Base-by-base conservation (phyloP, 2,329 filamentous ascomycete genomes). In the Pyricularia sp. region DNA sequence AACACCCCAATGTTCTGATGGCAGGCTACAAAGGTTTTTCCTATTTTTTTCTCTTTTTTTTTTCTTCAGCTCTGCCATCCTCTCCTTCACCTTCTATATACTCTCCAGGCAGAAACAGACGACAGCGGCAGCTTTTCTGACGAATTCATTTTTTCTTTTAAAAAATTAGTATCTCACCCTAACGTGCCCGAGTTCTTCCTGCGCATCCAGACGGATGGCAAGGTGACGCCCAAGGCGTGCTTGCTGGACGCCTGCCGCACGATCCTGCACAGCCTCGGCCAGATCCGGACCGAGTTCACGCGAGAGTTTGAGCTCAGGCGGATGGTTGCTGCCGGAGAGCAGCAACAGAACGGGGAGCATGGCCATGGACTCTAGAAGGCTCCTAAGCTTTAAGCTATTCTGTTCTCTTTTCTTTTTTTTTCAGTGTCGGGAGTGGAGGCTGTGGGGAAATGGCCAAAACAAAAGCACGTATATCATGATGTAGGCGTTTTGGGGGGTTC, bases 191-290 rank as follows among this genome's bases (percentile, higher is more conserved):
- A 86, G 71, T 76, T 86, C 57, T 77, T 84, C 67, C 81, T 99
- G 66, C 90, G 94, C 65, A 84, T 99, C 66, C 92, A 96, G 77
- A 99, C 94, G 4, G 91, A 97, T 73, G 94, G 94, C 66, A 84
- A 84, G 28, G 83, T 96, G 68, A 89, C 89, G 1, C 92, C 94
- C n/a, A 93, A 93, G 70, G 91, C 96, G 70, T 92, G 93, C 1
- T 82, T 99, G 55, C 81, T 94, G 65, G 84, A 87, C 63, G 88
- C 89, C 57, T 96, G 90, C 78, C 86, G 89, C 75, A 88, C 92
- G 69, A 82, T 97, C 60, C 89, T 99, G 68, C 84, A 86, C 66
- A 88, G 96, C 69, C 84, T 96, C 65, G 88, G 88, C 65, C 87
- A 87, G 68, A 80, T 99, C 66, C 89, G 89, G 68, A 86, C 90